Evolutionary conservation across 495 filamentous ascomycete species (phyloP).

Genomic region (Annulohypoxylon maeteangense): DNA sequence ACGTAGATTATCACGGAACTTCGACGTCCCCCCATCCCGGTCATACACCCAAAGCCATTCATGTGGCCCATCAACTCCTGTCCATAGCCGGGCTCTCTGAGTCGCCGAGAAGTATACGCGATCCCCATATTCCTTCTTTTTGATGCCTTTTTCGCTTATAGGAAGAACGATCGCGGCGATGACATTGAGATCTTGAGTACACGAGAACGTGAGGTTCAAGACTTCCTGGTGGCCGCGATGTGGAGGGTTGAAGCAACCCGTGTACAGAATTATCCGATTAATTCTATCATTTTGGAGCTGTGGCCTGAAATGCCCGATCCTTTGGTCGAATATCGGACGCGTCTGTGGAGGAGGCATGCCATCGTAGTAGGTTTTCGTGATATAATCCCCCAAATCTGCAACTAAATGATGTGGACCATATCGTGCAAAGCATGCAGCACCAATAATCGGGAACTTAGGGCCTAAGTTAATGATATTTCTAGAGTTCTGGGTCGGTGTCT

Average conservation of each 20-base stretch:
- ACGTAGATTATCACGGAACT: background rate
- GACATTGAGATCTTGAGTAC: slow-evolving; percentile 15
- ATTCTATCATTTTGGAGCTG: background rate
- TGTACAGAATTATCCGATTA: slow-evolving; percentile 16
- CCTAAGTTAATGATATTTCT: no score
- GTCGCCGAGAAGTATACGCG: background rate
- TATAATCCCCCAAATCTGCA: slow-evolving; percentile 21
- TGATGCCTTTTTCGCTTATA: background rate
- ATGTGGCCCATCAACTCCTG: slow-evolving; percentile 8
- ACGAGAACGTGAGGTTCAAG: slow-evolving; percentile 7
- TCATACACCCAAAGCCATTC: slow-evolving; percentile 21
- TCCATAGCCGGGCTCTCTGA: slow-evolving; percentile 7
- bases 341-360: background rate
- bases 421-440: no score
- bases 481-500: no score
- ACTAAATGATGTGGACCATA: background rate
- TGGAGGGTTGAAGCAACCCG: slow-evolving; percentile 27
- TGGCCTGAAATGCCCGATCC: background rate
- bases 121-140: background rate
- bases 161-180: slow-evolving; percentile 20
- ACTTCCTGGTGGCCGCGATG: slow-evolving; percentile 13
- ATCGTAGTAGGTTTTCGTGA: background rate
- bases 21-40: background rate
- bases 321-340: slow-evolving; percentile 10
- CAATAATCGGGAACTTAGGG: no score